Base-by-base conservation (phyloP, 2,329 filamentous ascomycete species). In the Bertia moriformis region DNA sequence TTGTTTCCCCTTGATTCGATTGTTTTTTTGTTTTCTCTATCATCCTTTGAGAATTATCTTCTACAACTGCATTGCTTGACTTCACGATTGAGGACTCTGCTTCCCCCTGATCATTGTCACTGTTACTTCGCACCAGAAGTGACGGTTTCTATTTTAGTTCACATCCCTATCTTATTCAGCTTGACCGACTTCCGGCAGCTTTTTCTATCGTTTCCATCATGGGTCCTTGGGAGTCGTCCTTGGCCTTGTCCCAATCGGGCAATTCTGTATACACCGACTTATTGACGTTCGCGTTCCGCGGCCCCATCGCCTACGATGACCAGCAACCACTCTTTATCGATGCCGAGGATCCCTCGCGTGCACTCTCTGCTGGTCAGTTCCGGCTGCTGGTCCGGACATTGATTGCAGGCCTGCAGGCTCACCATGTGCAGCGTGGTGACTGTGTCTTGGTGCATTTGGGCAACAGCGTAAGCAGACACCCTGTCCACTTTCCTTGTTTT, bases 291-390 rank as follows among this genome's bases (percentile, higher is more conserved):
- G 54, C 56, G 4, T 61, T 64, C 41, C 49, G 48, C 29, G 52
- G 53, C 13, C 51, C 57, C 13, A 46, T 47, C 13, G 42, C 44
- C 15, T 61, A 58, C 42, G 55, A 60, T 37, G 47, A 49, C 17
- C 45, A 54, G n/a, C 53, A 52, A 39, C 59, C 57, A 12, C 41
- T 65, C 24, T 62, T 60, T 39, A 58, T 65, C 38, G 60, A 65
- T 42, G 59, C 61, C 7, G 53, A 55, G 37, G 49, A 61, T 43
- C 52, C 58, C 13, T 51, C 53, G 4, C 51, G 51, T 18, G 58
- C 51, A 4, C 50, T 64, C 10, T 59, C 54, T 27, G 54, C 51
- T 10, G 38, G 44, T 4, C 55, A 59, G 42, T 55, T 61, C 27
- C 49, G 46, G 22, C 45, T 45, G 13, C 47, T 58, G 13, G 56